Evolutionary conservation across 2,329 filamentous ascomycete species (phyloP), one percentile per base, ranked within the genome.

Genomic region (Grosmannia clavigera): DNA sequence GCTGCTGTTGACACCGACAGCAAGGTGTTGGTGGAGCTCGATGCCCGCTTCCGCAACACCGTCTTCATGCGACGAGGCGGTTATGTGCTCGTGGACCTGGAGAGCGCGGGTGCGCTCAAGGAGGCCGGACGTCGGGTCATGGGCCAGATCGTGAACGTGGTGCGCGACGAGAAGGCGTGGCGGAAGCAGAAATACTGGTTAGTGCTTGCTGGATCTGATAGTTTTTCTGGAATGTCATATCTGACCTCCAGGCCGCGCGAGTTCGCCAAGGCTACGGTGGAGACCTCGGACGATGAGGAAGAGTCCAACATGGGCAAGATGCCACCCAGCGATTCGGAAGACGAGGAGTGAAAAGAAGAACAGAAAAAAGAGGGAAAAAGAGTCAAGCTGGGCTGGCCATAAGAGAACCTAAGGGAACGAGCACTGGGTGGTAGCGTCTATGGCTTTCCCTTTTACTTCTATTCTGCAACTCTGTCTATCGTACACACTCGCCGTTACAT

Each of bases 61-160:
- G 90, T 97, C 64, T 97, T 90, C 89, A 88, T 97, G 71, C 92
- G 88, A 73, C 85, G 90, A 22, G 88, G 91, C 35, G 90, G 90
- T 0, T 97, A 86, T 71, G 91, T 96, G 35, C 75, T 97, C 12
- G 80, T 96, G 16, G 88, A 97, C 65, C 67, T 77, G 19, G 55
- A 38, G 16, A 33, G 29, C 43, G 86, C 82, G 29, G 78, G 79
- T 35, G 77, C 81, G 2, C 77, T 85, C 46, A 83, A 84, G 33
- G 83, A 81, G 29, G 75, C 85, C 58, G 85, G 87, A 53, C 90
- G 90, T 67, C 91, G 90, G 71, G 81, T 95, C 14, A 80, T 82
- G 58, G 94, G 92, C 16, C 90, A 96, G 72, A 96, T 99, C 67
- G 80, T 95, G 66, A 96, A 96, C 69, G 84, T 97, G 43, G 91